phyloP scores from a whole-genome alignment of 768 basidiomycete species.

The Dentipellis sp. region DNA sequence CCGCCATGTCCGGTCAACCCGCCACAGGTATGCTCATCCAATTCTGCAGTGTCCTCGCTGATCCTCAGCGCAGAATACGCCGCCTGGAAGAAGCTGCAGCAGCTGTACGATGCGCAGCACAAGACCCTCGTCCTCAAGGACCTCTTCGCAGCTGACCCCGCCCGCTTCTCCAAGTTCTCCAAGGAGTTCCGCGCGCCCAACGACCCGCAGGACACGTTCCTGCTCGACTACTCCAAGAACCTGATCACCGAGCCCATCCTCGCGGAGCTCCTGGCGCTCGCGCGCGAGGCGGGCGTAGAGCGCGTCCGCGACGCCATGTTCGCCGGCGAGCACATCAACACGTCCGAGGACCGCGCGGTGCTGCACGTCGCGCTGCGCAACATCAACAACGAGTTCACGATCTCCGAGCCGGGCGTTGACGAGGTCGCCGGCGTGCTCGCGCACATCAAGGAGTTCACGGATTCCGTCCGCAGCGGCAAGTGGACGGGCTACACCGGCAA shows the following conservation, averaged over 20 bases:
- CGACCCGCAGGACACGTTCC: slow-evolving; percentile 66
- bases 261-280: slow-evolving; percentile 66
- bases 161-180: slow-evolving; percentile 82
- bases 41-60: background rate
- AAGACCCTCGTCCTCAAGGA: slow-evolving; percentile 79
- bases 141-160: slow-evolving; percentile 83
- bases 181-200: slow-evolving; percentile 59
- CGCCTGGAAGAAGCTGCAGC: slow-evolving; percentile 87
- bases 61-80: slow-evolving; percentile 54
- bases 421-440: slow-evolving; percentile 78
- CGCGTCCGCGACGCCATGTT: slow-evolving; percentile 87
- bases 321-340: slow-evolving; percentile 94
- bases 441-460: slow-evolving; percentile 88
- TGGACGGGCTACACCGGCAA: slow-evolving; percentile 99
- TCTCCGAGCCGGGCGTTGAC: slow-evolving; percentile 70
- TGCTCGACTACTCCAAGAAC: slow-evolving; percentile 97
- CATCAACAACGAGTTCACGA: slow-evolving; percentile 66
- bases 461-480: slow-evolving; percentile 71
- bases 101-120: slow-evolving; percentile 66
- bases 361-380: slow-evolving; percentile 90
- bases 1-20: slow-evolving; percentile 13
- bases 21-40: slow-evolving; percentile 11
- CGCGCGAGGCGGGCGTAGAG: slow-evolving; percentile 82
- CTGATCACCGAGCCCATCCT: slow-evolving; percentile 83
- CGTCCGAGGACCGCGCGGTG: slow-evolving; percentile 94